Conservation (phyloP, 345 rosid genomes). For the Eucalyptus grandis region DNA sequence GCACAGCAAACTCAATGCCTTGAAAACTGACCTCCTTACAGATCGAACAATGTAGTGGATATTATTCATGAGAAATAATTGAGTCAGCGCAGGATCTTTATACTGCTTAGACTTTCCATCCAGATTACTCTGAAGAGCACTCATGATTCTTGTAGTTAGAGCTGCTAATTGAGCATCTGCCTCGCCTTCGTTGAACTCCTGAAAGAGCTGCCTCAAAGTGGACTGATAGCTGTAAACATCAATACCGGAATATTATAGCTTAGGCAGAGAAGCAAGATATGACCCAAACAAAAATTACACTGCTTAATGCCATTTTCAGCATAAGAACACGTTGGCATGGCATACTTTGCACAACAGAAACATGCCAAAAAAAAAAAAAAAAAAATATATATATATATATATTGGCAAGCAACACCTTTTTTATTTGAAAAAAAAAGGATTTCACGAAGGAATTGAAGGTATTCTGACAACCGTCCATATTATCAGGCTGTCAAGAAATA, state of each 20-base stretch:
- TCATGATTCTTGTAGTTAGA: slow-evolving; percentile 80
- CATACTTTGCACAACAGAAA: neutral
- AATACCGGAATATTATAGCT: neutral
- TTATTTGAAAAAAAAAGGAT: neutral
- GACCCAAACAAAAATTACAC: neutral
- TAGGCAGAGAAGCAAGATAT: neutral
- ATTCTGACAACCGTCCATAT: neutral
- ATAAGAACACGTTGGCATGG: neutral
- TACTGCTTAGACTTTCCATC: slow-evolving; percentile 97
- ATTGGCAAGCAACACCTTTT: neutral
- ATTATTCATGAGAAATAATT: slow-evolving; percentile 94
- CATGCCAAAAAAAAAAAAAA: neutral
- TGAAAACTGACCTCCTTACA: slow-evolving; percentile 55
- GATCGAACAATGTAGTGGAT: slow-evolving; percentile 97
- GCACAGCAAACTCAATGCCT: neutral
- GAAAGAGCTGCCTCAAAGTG: slow-evolving; percentile 76
- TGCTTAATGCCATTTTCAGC: neutral
- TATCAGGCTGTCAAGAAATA: neutral
- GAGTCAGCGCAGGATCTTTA: slow-evolving; percentile 86
- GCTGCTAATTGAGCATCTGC: slow-evolving; percentile 51
- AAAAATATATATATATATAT: too few relatives aligned
- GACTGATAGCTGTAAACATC: slow-evolving; percentile 57
- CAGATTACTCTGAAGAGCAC: slow-evolving; percentile 76
- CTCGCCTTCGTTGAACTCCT: slow-evolving; percentile 52
- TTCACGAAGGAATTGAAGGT: neutral